These are phyloP conservation scores for Eragrostis curvula DNA, from an alignment of 176 grass and related monocot species.

Conservation along the genomic window DNA sequence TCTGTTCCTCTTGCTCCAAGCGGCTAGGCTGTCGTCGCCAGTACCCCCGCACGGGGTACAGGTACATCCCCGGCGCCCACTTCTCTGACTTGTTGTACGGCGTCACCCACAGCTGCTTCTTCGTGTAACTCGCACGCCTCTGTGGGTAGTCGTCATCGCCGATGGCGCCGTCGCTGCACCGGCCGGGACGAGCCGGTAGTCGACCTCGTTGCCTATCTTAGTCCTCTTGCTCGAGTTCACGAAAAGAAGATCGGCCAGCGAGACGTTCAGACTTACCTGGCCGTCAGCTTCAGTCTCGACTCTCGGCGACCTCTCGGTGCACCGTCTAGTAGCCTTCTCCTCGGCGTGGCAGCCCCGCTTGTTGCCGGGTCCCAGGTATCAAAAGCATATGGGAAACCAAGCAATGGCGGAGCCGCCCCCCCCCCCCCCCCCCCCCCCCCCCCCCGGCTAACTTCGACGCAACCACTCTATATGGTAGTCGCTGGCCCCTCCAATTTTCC, in stretches of 20 bases:
- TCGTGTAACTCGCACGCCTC: too few relatives aligned
- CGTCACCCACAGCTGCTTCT: slow-evolving; percentile 76
- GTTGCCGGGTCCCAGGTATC: slow-evolving; percentile 17
- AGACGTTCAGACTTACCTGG: slow-evolving; percentile 31
- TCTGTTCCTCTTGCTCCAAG: slow-evolving; percentile 57
- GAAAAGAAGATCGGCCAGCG: slow-evolving; percentile 44
- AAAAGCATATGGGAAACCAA: too few relatives aligned
- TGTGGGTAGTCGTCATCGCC: slow-evolving; percentile 73
- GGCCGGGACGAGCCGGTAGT: slow-evolving; percentile 48
- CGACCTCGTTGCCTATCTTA: slow-evolving; percentile 56
- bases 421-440: too few relatives aligned
- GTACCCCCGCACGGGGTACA: slow-evolving; percentile 65
- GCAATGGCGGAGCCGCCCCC: too few relatives aligned
- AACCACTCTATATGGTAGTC: too few relatives aligned
- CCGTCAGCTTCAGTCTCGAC: slow-evolving; percentile 60
- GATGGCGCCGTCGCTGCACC: slow-evolving; percentile 54
- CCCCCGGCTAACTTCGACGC: too few relatives aligned
- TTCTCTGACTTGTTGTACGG: slow-evolving; percentile 68
- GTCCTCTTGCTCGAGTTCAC: slow-evolving; percentile 64
- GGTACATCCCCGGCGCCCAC: slow-evolving; percentile 71
- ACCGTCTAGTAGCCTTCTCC: slow-evolving; percentile 81
- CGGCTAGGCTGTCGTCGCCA: slow-evolving; percentile 64
- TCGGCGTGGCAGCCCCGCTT: slow-evolving; percentile 24
- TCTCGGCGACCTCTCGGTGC: slow-evolving; percentile 50
- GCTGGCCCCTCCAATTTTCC: too few relatives aligned